phyloP scores from a whole-genome alignment of 768 basidiomycete species.

The Serpula lacrymans region DNA sequence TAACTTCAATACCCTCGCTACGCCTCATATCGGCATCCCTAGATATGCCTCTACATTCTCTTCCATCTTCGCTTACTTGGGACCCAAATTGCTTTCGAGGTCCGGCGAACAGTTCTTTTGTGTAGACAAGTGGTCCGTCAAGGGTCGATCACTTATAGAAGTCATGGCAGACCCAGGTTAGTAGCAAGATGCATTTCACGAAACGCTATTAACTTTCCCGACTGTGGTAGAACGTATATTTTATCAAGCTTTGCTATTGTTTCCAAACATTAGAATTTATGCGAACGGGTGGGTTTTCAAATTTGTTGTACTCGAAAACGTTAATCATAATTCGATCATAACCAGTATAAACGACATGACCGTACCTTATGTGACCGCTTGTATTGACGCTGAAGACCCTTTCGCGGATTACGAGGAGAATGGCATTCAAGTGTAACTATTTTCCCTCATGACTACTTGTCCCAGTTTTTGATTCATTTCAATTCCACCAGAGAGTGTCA shows the following conservation, averaged over 20 bases:
- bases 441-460: slow-evolving; percentile 2
- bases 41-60: slow-evolving; percentile 60
- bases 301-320: not conserved
- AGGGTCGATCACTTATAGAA: slow-evolving; percentile 64
- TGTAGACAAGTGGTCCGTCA: slow-evolving; percentile 67
- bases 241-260: slow-evolving; percentile 64
- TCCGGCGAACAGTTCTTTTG: slow-evolving; percentile 81
- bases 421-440: slow-evolving; percentile 60
- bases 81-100: slow-evolving; percentile 67
- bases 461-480: slow-evolving; percentile 5
- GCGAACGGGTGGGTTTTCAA: slow-evolving; percentile 64
- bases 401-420: slow-evolving; percentile 54
- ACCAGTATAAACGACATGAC: slow-evolving; percentile 68
- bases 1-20: slow-evolving; percentile 82
- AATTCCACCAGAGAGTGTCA: slow-evolving; percentile 47
- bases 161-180: slow-evolving; percentile 79
- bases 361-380: slow-evolving; percentile 79
- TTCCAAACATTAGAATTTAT: slow-evolving; percentile 70
- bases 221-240: slow-evolving; percentile 61
- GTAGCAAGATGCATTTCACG: slow-evolving; percentile 8
- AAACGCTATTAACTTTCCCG: not conserved
- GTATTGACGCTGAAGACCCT: slow-evolving; percentile 65
- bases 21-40: slow-evolving; percentile 78
- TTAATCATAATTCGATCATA: slow-evolving; percentile 1
- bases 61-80: slow-evolving; percentile 49